phyloP scores from a whole-genome alignment of 164 flowering plant genomes.

The Kingdonia uniflora region DNA sequence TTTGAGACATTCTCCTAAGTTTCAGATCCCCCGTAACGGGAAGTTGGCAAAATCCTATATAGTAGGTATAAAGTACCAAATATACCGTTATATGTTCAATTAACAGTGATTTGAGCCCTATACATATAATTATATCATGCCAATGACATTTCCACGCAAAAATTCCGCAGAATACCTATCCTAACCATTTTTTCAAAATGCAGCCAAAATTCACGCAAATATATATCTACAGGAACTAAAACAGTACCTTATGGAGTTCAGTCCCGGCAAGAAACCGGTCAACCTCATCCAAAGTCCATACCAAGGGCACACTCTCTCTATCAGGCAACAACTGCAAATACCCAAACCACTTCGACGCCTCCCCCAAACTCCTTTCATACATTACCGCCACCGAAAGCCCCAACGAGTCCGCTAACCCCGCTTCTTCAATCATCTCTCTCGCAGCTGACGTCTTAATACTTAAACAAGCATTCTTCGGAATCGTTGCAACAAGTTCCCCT shows the following conservation, averaged over 20 bases:
- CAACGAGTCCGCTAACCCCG: slow-evolving; percentile 47
- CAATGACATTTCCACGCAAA: too few relatives aligned
- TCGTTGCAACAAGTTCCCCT: slow-evolving; percentile 68
- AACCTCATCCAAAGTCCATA: slow-evolving; percentile 61
- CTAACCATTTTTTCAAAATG: too few relatives aligned
- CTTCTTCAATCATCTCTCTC: slow-evolving; percentile 39
- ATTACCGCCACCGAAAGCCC: slow-evolving; percentile 72
- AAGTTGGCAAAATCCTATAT: too few relatives aligned
- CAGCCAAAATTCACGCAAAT: too few relatives aligned
- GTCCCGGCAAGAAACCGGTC: slow-evolving; percentile 61
- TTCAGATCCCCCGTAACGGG: too few relatives aligned
- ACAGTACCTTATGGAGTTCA: slow-evolving; percentile 80
- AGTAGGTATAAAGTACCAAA: too few relatives aligned
- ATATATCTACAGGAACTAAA: too few relatives aligned
- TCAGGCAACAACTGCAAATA: slow-evolving; percentile 70
- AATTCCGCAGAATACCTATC: too few relatives aligned
- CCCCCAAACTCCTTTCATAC: slow-evolving; percentile 73
- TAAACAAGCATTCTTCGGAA: slow-evolving; percentile 73
- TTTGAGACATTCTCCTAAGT: too few relatives aligned
- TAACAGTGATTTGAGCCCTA: too few relatives aligned
- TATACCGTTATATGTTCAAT: too few relatives aligned
- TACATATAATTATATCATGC: too few relatives aligned
- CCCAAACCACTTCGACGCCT: slow-evolving; percentile 63
- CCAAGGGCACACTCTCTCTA: slow-evolving; percentile 53
- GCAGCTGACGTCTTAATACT: slow-evolving; percentile 58